A percentile compares a stretch with the other conserved stretches of the same genome.
Evolutionary conservation across 2,329 filamentous ascomycete genomes (phyloP).

Genomic region (Cladophialophora bantiana): DNA sequence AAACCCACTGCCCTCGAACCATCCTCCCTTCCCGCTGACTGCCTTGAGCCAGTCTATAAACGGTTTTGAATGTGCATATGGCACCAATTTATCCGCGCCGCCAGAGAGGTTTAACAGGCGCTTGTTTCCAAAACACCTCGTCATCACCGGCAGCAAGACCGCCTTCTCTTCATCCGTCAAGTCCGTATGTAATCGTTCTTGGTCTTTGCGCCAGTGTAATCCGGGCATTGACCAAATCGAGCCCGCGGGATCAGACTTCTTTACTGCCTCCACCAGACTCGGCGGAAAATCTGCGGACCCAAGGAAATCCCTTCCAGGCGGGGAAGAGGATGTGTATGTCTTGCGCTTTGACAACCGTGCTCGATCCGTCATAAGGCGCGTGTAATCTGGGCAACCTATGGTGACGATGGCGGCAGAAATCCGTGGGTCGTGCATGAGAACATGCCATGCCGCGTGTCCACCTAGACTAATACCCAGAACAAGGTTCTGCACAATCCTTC

Average conservation of each 20-base stretch:
- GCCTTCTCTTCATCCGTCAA: slow-evolving; percentile 54
- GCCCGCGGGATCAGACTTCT: slow-evolving; percentile 75
- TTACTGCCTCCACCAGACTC: slow-evolving; percentile 68
- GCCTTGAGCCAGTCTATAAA: slow-evolving; percentile 65
- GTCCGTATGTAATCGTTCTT: slow-evolving; percentile 44
- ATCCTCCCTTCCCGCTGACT: slow-evolving; percentile 49
- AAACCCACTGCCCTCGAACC: slow-evolving; percentile 59
- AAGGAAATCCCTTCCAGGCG: slow-evolving; percentile 69
- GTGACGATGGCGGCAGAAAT: slow-evolving; percentile 79
- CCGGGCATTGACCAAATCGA: slow-evolving; percentile 59
- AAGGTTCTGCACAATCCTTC: slow-evolving; percentile 67
- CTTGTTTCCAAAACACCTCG: slow-evolving; percentile 56
- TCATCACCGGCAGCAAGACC: slow-evolving; percentile 53
- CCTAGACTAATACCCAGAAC: slow-evolving; percentile 85
- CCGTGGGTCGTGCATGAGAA: slow-evolving; percentile 77
- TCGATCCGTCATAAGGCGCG: slow-evolving; percentile 79
- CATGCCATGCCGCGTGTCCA: slow-evolving; percentile 87
- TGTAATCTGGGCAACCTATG: slow-evolving; percentile 90
- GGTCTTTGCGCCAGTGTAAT: slow-evolving; percentile 41
- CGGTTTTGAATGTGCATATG: slow-evolving; percentile 62
- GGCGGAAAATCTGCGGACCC: slow-evolving; percentile 79
- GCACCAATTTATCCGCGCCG: slow-evolving; percentile 66
- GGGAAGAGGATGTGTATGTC: slow-evolving; percentile 60
- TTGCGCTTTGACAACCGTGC: slow-evolving; percentile 75
- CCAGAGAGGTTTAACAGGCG: slow-evolving; percentile 62